phyloP scores from a whole-genome alignment of 805 yeast species.

The Wickerhamomyces chambardii region DNA sequence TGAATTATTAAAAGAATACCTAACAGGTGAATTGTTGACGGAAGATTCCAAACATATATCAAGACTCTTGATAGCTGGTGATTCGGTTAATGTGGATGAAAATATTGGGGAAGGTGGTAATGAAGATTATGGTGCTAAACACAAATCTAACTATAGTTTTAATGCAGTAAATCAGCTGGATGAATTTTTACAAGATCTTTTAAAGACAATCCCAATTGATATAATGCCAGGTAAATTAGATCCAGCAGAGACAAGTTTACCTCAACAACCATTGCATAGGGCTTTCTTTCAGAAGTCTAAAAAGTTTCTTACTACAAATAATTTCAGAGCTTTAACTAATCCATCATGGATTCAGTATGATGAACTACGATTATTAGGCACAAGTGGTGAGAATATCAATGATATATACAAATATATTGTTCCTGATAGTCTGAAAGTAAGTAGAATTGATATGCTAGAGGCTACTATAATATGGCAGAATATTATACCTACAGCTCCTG shows the following conservation, averaged over 20 bases:
- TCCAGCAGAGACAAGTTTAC: constrained; percentile 77
- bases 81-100: constrained; percentile 34
- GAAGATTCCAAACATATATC: constrained; percentile 25
- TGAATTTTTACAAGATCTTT: constrained; percentile 42
- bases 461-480: constrained; percentile 77
- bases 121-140: constrained; percentile 35
- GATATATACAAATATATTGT: constrained; percentile 66
- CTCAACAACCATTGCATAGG: constrained; percentile 85
- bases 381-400: constrained; percentile 77
- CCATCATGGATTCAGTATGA: constrained; percentile 65
- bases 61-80: constrained; percentile 64
- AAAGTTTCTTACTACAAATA: constrained; percentile 26
- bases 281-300: constrained; percentile 51
- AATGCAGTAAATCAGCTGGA: constrained; percentile 50
- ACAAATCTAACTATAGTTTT: constrained; percentile 40
- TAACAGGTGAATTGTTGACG: constrained; percentile 60
- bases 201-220: constrained; percentile 56
- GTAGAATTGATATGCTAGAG: constrained; percentile 49
- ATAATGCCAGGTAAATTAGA: constrained; percentile 82
- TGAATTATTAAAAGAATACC: constrained; percentile 57
- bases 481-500: constrained; percentile 92
- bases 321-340: constrained; percentile 45
- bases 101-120: constrained; percentile 14
- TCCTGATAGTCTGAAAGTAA: constrained; percentile 23
- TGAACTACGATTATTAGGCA: constrained; percentile 52